Conservation (phyloP, 768 basidiomycete species). For the Tulasnella sp. region DNA sequence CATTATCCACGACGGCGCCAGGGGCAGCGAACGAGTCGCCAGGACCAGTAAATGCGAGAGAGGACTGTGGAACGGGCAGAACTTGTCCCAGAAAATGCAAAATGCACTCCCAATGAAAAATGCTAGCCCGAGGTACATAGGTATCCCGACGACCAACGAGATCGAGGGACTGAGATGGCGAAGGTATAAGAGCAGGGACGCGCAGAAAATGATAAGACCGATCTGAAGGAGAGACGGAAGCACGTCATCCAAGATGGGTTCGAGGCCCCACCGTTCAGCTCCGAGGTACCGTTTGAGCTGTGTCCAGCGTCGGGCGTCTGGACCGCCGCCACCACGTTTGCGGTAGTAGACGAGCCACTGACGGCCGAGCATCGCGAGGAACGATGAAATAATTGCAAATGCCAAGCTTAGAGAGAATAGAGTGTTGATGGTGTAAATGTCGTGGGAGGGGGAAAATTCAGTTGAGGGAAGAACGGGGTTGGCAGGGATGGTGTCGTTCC, state of each 20-base stretch:
- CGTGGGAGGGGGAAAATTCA: not conserved
- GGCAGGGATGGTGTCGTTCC: not conserved
- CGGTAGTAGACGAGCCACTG: conserved; percentile 1
- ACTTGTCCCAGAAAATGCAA: not conserved
- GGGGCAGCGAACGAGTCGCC: not conserved
- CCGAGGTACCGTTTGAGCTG: not conserved
- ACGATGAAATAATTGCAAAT: not conserved
- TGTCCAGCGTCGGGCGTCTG: not conserved
- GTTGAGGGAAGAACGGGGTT: not conserved
- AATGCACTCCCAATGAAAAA: not conserved
- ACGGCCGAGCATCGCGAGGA: not conserved
- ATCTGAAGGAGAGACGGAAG: not conserved
- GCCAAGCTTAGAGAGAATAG: not conserved
- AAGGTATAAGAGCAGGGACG: not conserved
- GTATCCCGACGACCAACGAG: not conserved
- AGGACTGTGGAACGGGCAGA: not conserved
- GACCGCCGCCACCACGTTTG: not conserved
- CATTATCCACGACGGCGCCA: no score
- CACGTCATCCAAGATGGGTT: not conserved
- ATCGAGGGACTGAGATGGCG: not conserved
- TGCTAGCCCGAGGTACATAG: not conserved
- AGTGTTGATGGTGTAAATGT: not conserved
- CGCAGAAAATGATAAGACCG: not conserved
- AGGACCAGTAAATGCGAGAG: not conserved
- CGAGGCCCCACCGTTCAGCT: not conserved